Conservation (phyloP, 768 basidiomycete species). For the Collybia nuda region DNA sequence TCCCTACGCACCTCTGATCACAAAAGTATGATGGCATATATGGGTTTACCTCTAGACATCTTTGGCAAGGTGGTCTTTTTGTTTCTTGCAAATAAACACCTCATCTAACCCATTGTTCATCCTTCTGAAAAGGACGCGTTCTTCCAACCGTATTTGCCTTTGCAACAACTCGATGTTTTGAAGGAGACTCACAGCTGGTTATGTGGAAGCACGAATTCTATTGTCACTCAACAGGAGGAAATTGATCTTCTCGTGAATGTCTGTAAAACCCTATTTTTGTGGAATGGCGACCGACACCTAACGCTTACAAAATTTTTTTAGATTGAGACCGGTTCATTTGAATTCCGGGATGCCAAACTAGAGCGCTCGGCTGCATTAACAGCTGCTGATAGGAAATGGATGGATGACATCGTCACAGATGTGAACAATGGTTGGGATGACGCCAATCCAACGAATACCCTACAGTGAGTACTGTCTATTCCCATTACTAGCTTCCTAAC, state of each 20-base stretch:
- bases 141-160: conserved; percentile 96
- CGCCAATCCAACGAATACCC: conserved; percentile 54
- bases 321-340: conserved; percentile 85
- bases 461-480: conserved; percentile 54
- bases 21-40: conserved; percentile 86
- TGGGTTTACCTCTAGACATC: conserved; percentile 92
- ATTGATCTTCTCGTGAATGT: conserved; percentile 92
- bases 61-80: conserved; percentile 71
- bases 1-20: conserved; percentile 86
- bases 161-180: conserved; percentile 92
- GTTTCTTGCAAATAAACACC: not conserved
- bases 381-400: conserved; percentile 94
- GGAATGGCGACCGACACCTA: not conserved
- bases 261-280: conserved; percentile 16
- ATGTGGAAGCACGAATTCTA: conserved; percentile 93
- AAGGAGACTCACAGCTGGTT: conserved; percentile 82
- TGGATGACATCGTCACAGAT: conserved; percentile 89
- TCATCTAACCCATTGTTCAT: not conserved
- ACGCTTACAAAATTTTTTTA: conserved; percentile 28
- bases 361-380: conserved; percentile 82
- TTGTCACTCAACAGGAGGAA: conserved; percentile 90
- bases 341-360: conserved; percentile 81
- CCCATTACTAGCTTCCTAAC: not conserved
- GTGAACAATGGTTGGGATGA: conserved; percentile 83
- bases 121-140: conserved; percentile 69